phyloP scores from a whole-genome alignment of 1,139 yeast species.

The Sugiyamaella neomexicana region DNA sequence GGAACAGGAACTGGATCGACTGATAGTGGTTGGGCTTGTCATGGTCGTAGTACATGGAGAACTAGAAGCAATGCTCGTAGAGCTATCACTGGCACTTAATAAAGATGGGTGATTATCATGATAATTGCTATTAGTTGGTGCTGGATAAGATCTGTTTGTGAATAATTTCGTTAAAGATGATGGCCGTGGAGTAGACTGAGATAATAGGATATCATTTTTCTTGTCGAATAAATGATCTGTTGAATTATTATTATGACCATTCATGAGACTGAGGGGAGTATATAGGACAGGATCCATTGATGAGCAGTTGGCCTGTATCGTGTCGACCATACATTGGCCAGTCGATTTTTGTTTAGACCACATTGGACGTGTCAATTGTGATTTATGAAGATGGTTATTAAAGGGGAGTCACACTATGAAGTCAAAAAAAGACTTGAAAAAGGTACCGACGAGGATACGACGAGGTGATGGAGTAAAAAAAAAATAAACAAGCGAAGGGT shows the following conservation, averaged over 20 bases:
- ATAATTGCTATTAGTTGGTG: neutral
- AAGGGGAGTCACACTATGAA: neutral
- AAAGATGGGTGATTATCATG: neutral
- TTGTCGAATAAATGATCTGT: constrained; percentile 3
- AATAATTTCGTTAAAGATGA: constrained; percentile 9
- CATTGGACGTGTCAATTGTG: neutral
- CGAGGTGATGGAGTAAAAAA: no score
- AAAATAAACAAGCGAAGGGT: neutral
- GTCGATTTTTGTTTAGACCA: neutral
- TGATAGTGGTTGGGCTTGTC: neutral
- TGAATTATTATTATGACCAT: constrained; percentile 1
- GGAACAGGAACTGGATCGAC: constrained; percentile 8
- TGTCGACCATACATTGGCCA: neutral
- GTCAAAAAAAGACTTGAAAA: neutral
- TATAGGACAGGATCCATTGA: constrained; percentile 11
- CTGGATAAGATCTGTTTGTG: constrained; percentile 5
- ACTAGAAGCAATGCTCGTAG: neutral
- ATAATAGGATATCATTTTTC: neutral
- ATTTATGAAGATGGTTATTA: neutral
- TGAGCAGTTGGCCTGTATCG: neutral
- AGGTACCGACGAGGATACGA: neutral
- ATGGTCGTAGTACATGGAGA: constrained; percentile 2
- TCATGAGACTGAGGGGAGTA: constrained; percentile 4
- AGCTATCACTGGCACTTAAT: neutral
- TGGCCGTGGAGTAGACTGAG: constrained; percentile 13